Percentiles rank a stretch among this genome's conserved stretches.
Conservation (phyloP, 2,329 filamentous ascomycete species). For the Penicillium sp. region DNA sequence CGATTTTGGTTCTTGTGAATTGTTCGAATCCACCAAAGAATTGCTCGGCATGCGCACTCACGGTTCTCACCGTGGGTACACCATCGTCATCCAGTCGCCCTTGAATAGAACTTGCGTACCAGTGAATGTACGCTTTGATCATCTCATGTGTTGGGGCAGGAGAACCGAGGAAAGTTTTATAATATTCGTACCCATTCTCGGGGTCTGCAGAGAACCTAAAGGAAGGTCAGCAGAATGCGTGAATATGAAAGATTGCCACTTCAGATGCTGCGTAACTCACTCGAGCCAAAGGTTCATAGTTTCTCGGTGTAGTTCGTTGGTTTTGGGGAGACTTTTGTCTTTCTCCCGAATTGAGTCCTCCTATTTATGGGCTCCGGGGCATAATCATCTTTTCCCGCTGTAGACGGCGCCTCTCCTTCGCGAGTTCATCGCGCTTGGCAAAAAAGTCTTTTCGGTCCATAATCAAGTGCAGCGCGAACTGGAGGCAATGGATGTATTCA, state of each 20-base stretch:
- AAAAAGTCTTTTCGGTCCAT: conserved; percentile 4
- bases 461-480: not conserved
- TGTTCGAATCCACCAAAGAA: conserved; percentile 1
- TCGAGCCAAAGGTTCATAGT: conserved; percentile 3
- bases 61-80: not conserved
- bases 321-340: conserved; percentile 2
- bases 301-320: conserved; percentile 1
- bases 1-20: not conserved
- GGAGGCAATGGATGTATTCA: not conserved
- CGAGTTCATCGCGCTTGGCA: not conserved
- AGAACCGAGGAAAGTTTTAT: not conserved
- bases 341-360: conserved; percentile 8
- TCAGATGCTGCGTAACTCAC: not conserved
- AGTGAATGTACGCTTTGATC: not conserved
- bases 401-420: conserved; percentile 3
- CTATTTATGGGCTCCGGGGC: not conserved
- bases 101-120: not conserved
- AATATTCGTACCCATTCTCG: not conserved
- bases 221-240: not conserved
- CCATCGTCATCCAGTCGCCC: not conserved
- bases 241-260: not conserved
- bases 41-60: not conserved
- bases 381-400: conserved; percentile 4
- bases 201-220: not conserved
- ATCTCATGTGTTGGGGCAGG: not conserved